Evolutionary conservation across 2,329 filamentous ascomycete genomes (phyloP), one percentile per base, ranked within the genome.

Genomic region (Colletotrichum trifolii): DNA sequence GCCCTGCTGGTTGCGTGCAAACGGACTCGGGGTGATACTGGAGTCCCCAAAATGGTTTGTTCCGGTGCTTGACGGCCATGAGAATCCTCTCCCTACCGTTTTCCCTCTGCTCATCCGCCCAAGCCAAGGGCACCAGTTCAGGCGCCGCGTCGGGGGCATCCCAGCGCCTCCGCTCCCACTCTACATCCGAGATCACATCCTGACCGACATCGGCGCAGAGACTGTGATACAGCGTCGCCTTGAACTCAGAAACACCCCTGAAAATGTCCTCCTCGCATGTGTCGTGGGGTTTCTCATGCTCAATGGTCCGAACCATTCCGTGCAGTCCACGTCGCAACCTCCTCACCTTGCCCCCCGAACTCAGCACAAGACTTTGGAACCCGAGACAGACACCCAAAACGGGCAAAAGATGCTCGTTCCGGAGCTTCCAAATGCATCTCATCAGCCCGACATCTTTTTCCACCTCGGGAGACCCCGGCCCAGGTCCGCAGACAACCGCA

Each of bases 11-110:
- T 43, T 92, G 91, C 4, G 94, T 96, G 75, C 93, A 97, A 12
- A 93, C 87, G 0, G 93, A 97, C 76, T 97, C 94, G 0, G 94
- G 94, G 73, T 97, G 94, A 71, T 96, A 97, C 73, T 97, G 94
- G 15, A 97, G 83, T 0, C 91, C 94, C 89, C 91, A 96, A 68
- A 95, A 91, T 0, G 94, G 94, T 69, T 88, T 89, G 1, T 68
- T 73, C 15, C 74, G 78, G 74, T 97, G 93, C 68, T 83, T 87
- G 13, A 90, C 87, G 0, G 86, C 92, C 92, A 96, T 96, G n/a
- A 96, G 77, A 4, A 94, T 83, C 46, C 84, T 79, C 72, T 87
- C 84, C 8, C 71, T 69, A 9, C 68, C 64, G 10, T 73, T 72
- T 2, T 77, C 76, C 4, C 75, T 75, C 6, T 76, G 73, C 68